Base-by-base conservation (phyloP, 345 rosid genomes). In the Citrus medica region DNA sequence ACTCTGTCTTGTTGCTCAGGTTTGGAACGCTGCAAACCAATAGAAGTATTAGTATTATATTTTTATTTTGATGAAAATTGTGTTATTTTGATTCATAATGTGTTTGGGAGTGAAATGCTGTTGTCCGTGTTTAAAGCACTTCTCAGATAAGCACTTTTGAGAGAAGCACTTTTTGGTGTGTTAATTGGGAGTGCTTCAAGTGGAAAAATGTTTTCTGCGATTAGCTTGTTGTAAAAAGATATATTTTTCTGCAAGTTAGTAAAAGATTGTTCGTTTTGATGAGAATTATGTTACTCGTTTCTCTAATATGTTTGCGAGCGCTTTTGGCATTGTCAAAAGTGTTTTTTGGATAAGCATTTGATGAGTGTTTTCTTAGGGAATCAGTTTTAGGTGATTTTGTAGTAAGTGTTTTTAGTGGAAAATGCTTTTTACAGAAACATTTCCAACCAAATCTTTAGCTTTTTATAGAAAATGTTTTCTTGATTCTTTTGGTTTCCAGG, bases 1-100 rank as follows among this genome's bases (percentile, higher is more conserved):
- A 79, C 90, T 94, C 25, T 88, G 90, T 79, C 97, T 92, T 60
- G 81, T 96, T 61, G 89, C 98, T 58, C 98, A 93, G 97, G 97
- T 92, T 80, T 35, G 19, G n/a, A 4, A 19, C 22, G 51, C 12
- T 53, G 21, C 22, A 53, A 17, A 53, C 22, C 22, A 5, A 16
- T 53, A 4, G 5, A 53, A 53, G 51, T 13, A 53, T 53, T 53
- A 53, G 19, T 19, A 53, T 1, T 53, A 53, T 19, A 13, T 51
- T 53, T 5, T 53, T 53, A 17, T 51, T 40, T 53, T 19, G 4
- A 14, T 63, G 51, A 46, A 5, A 65, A 65, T 21, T 53, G 42
- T 48, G 1, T 21, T 22, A 16, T 9, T 76, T 13, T 1, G 0
- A 22, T 63, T 2, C 19, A 21, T 8, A 46, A 4, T 27, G 4